Conservation (phyloP, 2,329 filamentous ascomycete genomes). For the Claviceps fusiformis region DNA sequence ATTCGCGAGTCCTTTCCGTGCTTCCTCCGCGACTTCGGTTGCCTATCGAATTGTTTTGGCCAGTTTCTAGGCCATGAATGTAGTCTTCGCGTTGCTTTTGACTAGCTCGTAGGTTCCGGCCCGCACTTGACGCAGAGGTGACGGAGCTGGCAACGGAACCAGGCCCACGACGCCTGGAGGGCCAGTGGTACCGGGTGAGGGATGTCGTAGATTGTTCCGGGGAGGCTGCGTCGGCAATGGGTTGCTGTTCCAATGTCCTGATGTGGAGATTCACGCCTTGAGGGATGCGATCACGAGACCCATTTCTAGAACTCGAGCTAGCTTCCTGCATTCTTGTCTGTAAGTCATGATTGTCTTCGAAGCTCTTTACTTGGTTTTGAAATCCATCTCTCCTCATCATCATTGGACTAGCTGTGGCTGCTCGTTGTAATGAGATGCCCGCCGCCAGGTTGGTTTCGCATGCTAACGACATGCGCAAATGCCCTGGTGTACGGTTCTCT, state of each 20-base stretch:
- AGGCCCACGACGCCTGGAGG: slow-evolving; percentile 36
- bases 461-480: slow-evolving; percentile 23
- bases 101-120: slow-evolving; percentile 35
- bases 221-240: slow-evolving; percentile 39
- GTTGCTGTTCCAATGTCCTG: slow-evolving; percentile 38
- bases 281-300: slow-evolving; percentile 67
- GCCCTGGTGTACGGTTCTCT: slow-evolving; percentile 16
- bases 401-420: slow-evolving; percentile 54
- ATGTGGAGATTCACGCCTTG: slow-evolving; percentile 54
- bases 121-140: slow-evolving; percentile 40
- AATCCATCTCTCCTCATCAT: slow-evolving; percentile 44
- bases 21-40: slow-evolving; percentile 42
- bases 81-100: slow-evolving; percentile 64
- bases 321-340: slow-evolving; percentile 47
- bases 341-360: slow-evolving; percentile 35
- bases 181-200: slow-evolving; percentile 42
- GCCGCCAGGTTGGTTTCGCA: slow-evolving; percentile 29
- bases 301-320: slow-evolving; percentile 46
- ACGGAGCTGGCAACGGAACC: slow-evolving; percentile 44
- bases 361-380: slow-evolving; percentile 19
- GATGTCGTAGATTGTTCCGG: slow-evolving; percentile 42
- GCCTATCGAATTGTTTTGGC: slow-evolving; percentile 47
- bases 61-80: slow-evolving; percentile 72
- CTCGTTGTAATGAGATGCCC: slow-evolving; percentile 42
- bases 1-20: slow-evolving; percentile 29